Evolutionary conservation across 2,329 filamentous ascomycete species (phyloP).

Genomic region (Penicillium sp.): DNA sequence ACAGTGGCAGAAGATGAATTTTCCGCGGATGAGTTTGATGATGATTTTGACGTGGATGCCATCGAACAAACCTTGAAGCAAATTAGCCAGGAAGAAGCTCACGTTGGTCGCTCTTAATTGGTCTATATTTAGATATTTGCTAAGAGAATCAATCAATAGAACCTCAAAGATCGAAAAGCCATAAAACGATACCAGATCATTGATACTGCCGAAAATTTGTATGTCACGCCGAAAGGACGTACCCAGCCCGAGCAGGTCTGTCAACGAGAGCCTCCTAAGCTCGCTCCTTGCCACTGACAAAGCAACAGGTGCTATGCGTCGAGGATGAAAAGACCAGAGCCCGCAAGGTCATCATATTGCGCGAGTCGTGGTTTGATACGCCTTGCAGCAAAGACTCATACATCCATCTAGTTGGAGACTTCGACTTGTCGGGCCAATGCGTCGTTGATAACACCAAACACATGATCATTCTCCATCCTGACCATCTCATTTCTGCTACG

Average conservation of each 20-base stretch:
- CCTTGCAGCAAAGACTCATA: slow-evolving; percentile 71
- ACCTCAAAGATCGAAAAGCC: slow-evolving; percentile 61
- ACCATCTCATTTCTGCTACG: slow-evolving; percentile 91
- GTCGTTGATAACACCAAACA: slow-evolving; percentile 80
- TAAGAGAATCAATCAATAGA: slow-evolving; percentile 64
- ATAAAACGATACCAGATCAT: slow-evolving; percentile 87
- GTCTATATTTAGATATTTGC: slow-evolving; percentile 45
- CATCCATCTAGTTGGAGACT: slow-evolving; percentile 82
- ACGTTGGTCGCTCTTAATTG: slow-evolving; percentile 54
- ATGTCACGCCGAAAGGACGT: slow-evolving; percentile 61
- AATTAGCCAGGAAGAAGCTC: slow-evolving; percentile 68
- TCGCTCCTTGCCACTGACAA: slow-evolving; percentile 20
- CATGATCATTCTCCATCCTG: slow-evolving; percentile 87
- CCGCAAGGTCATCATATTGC: slow-evolving; percentile 68
- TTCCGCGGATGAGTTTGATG: slow-evolving; percentile 71
- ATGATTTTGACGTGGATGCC: slow-evolving; percentile 59
- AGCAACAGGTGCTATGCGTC: slow-evolving; percentile 69
- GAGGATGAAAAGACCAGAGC: slow-evolving; percentile 70
- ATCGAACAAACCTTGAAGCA: slow-evolving; percentile 60
- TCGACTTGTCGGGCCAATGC: slow-evolving; percentile 68
- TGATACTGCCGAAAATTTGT: slow-evolving; percentile 68
- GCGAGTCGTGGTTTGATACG: slow-evolving; percentile 84
- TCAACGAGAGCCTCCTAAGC: not conserved
- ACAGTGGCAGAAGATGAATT: slow-evolving; percentile 25
- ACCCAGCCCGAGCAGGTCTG: slow-evolving; percentile 69